Conservation (phyloP, 1,284 basidiomycete species). For the Trametes polyzona region DNA sequence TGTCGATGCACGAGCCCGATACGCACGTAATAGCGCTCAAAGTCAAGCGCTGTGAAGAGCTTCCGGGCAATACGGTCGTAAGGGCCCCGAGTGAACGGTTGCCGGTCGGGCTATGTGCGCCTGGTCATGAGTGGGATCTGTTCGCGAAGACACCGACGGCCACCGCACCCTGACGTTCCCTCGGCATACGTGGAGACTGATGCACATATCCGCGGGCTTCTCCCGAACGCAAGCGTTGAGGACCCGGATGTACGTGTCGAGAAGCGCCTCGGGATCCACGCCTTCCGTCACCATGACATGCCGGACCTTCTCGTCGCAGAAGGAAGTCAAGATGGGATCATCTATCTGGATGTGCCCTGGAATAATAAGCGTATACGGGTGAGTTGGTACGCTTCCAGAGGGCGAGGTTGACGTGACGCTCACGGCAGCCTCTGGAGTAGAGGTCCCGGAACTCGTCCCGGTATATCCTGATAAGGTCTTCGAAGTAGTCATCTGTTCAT, state of each 20-base stretch:
- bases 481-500: slow-evolving; percentile 62
- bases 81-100: slow-evolving; percentile 70
- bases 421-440: slow-evolving; percentile 70
- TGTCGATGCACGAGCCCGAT: not conserved
- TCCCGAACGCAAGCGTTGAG: slow-evolving; percentile 66
- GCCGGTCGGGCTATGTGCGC: slow-evolving; percentile 39
- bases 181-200: slow-evolving; percentile 76
- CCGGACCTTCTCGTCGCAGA: slow-evolving; percentile 61
- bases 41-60: slow-evolving; percentile 69
- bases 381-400: not conserved
- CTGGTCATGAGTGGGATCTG: not conserved
- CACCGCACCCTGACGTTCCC: slow-evolving; percentile 67
- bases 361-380: not conserved
- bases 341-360: slow-evolving; percentile 66
- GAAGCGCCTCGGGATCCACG: slow-evolving; percentile 59
- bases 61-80: slow-evolving; percentile 73
- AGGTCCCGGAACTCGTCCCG: slow-evolving; percentile 71
- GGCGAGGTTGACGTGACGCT: no score
- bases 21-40: slow-evolving; percentile 71
- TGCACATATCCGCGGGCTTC: slow-evolving; percentile 62
- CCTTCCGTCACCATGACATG: slow-evolving; percentile 59
- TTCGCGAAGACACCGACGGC: no score
- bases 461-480: slow-evolving; percentile 72
- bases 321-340: slow-evolving; percentile 67
- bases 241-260: slow-evolving; percentile 70